Conservation (phyloP, 73 alveolate genomes). For the Effrenium voratum region DNA sequence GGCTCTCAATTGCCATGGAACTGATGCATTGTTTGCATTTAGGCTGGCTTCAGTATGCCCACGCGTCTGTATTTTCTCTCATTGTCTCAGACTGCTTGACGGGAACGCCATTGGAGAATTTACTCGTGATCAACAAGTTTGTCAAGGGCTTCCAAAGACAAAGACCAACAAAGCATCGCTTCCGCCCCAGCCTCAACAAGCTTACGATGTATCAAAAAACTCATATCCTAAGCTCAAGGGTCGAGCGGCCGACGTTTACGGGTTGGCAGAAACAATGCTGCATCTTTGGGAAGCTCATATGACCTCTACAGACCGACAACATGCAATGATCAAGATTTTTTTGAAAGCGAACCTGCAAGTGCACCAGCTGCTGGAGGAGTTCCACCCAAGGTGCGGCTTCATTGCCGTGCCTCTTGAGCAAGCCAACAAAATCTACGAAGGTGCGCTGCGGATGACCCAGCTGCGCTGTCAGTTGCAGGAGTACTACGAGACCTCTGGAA, state of each 20-base stretch:
- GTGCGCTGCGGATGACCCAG: not conserved
- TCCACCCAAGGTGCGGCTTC: not conserved
- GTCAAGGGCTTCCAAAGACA: not conserved
- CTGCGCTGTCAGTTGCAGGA: not conserved
- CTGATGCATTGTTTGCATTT: not conserved
- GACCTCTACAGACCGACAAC: not conserved
- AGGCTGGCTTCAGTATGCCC: not conserved
- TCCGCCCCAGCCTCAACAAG: not conserved
- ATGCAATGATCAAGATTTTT: no score
- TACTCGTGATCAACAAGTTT: not conserved
- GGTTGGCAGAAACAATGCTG: not conserved
- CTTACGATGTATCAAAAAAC: not conserved
- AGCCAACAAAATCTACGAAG: not conserved
- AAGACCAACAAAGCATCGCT: not conserved
- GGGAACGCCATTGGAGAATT: not conserved
- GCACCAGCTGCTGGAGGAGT: not conserved
- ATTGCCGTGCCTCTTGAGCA: not conserved
- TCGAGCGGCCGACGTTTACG: not conserved
- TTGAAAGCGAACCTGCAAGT: not conserved
- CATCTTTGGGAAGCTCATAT: not conserved
- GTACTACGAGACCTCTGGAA: not conserved
- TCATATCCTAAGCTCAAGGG: not conserved
- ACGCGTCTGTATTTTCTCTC: not conserved
- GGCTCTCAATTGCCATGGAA: not conserved
- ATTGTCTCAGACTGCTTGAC: not conserved